Percentiles rank a stretch among this genome's conserved stretches.
phyloP scores from a whole-genome alignment of 1,284 basidiomycete genomes.

The Phellopilus nigrolimitatus region DNA sequence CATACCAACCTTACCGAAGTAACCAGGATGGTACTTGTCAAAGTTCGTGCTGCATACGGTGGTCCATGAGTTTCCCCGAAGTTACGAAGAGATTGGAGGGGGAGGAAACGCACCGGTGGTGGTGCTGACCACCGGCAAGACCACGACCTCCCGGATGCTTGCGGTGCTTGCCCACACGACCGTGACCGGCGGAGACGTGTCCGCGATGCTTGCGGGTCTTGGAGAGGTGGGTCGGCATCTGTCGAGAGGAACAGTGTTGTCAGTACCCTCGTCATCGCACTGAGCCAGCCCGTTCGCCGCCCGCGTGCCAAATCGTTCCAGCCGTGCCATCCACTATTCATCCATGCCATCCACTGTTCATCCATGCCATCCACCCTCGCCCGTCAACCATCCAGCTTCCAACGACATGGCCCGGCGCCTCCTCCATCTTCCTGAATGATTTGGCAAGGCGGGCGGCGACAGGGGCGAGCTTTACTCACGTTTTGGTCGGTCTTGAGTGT shows the following conservation, averaged over 20 bases:
- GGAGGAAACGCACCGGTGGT: slow-evolving; percentile 79
- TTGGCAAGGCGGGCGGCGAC: background rate
- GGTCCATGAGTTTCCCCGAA: background rate
- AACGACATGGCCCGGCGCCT: background rate
- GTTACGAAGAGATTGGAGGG: background rate
- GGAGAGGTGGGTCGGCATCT: slow-evolving; percentile 90
- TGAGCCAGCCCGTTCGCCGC: slow-evolving; percentile 5
- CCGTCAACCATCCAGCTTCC: background rate
- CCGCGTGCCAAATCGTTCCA: slow-evolving; percentile 42
- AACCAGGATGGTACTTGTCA: slow-evolving; percentile 97
- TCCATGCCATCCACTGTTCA: slow-evolving; percentile 23
- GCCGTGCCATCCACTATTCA: slow-evolving; percentile 26
- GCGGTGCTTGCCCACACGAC: slow-evolving; percentile 99
- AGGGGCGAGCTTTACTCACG: slow-evolving; percentile 14
- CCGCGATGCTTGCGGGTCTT: slow-evolving; percentile 99
- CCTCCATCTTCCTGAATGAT: background rate
- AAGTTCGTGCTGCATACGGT: slow-evolving; percentile 64
- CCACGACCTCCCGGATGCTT: slow-evolving; percentile 99
- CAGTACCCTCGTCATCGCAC: slow-evolving; percentile 29
- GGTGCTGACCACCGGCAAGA: slow-evolving; percentile 99
- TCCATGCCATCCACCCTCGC: slow-evolving; percentile 15
- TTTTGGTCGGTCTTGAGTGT: slow-evolving; percentile 55
- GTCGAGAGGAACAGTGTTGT: background rate
- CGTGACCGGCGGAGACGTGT: slow-evolving; percentile 98
- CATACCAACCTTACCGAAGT: slow-evolving; percentile 99